These are phyloP conservation scores for Metschnikowia shivogae DNA, from an alignment of 805 yeast genomes.

Conservation along the genomic window DNA sequence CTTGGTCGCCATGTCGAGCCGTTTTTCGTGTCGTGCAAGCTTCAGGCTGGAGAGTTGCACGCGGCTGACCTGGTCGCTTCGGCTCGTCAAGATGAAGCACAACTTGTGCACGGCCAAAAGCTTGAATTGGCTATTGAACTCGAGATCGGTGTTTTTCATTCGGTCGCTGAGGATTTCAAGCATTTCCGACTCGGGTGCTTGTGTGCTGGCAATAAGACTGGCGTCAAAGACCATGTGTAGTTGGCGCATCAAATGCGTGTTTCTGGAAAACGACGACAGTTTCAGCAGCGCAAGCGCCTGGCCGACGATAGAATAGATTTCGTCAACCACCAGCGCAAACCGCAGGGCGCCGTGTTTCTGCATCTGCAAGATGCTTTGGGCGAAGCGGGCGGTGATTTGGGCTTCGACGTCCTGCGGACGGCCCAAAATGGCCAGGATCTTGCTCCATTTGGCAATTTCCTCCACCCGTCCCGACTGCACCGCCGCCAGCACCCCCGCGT, in stretches of 20 bases:
- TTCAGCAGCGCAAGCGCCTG: slow-evolving; percentile 43
- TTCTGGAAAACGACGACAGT: slow-evolving; percentile 37
- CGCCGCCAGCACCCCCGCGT: slow-evolving; percentile 72
- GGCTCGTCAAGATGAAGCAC: slow-evolving; percentile 25
- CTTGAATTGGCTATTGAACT: slow-evolving; percentile 56
- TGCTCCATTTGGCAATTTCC: slow-evolving; percentile 56
- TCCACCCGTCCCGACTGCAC: slow-evolving; percentile 56
- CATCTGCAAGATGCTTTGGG: slow-evolving; percentile 54
- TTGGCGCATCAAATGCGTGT: slow-evolving; percentile 33
- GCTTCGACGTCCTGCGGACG: slow-evolving; percentile 47
- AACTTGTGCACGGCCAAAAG: slow-evolving; percentile 58
- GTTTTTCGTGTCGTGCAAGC: slow-evolving; percentile 61
- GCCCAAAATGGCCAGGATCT: slow-evolving; percentile 43
- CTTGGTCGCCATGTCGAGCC: slow-evolving; percentile 69
- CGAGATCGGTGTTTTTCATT: slow-evolving; percentile 34
- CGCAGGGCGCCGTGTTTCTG: slow-evolving; percentile 27
- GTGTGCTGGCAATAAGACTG: slow-evolving; percentile 20
- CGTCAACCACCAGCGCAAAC: slow-evolving; percentile 40
- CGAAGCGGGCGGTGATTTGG: slow-evolving; percentile 58
- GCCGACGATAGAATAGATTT: slow-evolving; percentile 59
- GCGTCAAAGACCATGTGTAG: slow-evolving; percentile 36
- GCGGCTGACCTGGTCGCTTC: slow-evolving; percentile 39
- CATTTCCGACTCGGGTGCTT: slow-evolving; percentile 12
- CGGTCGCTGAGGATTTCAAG: slow-evolving; percentile 25
- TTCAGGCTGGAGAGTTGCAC: slow-evolving; percentile 58